Evolutionary conservation across 1,139 yeast species (phyloP).

Genomic region (Saccharomyces pastorianus): DNA sequence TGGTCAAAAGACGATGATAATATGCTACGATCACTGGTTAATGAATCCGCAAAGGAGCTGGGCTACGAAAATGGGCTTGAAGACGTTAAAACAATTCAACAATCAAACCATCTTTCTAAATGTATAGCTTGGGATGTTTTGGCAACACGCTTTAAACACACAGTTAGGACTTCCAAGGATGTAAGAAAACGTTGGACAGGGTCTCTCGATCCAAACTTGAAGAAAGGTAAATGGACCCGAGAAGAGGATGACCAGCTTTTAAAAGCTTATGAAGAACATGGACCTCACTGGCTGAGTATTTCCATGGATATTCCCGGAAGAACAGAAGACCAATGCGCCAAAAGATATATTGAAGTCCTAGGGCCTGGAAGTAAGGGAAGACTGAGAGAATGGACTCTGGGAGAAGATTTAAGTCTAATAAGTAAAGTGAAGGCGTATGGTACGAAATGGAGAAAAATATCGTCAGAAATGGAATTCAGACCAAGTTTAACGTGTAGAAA

Average conservation of each 20-base stretch:
- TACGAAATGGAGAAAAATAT: slow-evolving; percentile 86
- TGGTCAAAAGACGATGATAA: slow-evolving; percentile 65
- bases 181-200: slow-evolving; percentile 71
- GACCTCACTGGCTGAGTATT: slow-evolving; percentile 83
- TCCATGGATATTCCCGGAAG: slow-evolving; percentile 70
- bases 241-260: slow-evolving; percentile 66
- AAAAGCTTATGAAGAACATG: slow-evolving; percentile 57
- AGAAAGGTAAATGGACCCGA: slow-evolving; percentile 84
- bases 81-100: slow-evolving; percentile 24
- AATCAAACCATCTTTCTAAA: slow-evolving; percentile 25
- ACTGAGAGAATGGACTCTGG: slow-evolving; percentile 68
- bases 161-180: slow-evolving; percentile 54
- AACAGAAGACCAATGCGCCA: slow-evolving; percentile 93
- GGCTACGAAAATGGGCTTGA: slow-evolving; percentile 32
- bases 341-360: slow-evolving; percentile 78
- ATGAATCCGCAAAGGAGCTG: slow-evolving; percentile 27
- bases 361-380: slow-evolving; percentile 74
- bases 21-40: slow-evolving; percentile 36
- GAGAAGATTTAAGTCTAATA: slow-evolving; percentile 66
- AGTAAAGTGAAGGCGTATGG: slow-evolving; percentile 63
- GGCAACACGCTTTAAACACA: slow-evolving; percentile 36
- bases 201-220: slow-evolving; percentile 71
- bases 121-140: slow-evolving; percentile 56
- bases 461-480: slow-evolving; percentile 62
- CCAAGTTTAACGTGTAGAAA: slow-evolving; percentile 88